A percentile compares a stretch with the other conserved stretches of the same genome.
Evolutionary conservation across 768 basidiomycete genomes (phyloP).

Genomic region (Boletus tylopilopsis): DNA sequence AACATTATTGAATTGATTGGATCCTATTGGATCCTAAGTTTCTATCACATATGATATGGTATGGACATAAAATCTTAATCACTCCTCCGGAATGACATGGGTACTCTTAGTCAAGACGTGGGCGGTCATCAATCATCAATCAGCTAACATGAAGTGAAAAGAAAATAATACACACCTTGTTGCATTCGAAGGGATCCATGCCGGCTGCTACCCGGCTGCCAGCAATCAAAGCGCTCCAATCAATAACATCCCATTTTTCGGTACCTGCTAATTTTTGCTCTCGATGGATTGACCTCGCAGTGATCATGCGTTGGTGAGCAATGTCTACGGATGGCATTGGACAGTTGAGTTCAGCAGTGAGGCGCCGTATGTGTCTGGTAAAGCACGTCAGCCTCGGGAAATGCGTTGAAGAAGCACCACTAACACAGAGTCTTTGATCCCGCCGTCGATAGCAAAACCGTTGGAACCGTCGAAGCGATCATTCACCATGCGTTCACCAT

Average conservation of each 20-base stretch:
- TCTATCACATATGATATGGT: too few species aligned
- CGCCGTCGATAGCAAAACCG: conserved; percentile 83
- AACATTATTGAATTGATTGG: too few species aligned
- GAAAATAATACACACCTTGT: conserved; percentile 24
- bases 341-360: conserved; percentile 60
- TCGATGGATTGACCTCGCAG: conserved; percentile 69
- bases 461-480: conserved; percentile 70
- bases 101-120: conserved; percentile 9
- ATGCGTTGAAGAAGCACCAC: conserved; percentile 18
- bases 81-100: conserved; percentile 23
- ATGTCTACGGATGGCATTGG: conserved; percentile 71
- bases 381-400: conserved; percentile 1
- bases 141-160: not conserved
- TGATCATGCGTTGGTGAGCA: conserved; percentile 76
- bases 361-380: conserved; percentile 60
- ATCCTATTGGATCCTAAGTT: too few species aligned
- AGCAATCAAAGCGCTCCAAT: conserved; percentile 82
- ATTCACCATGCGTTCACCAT: conserved; percentile 65
- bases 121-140: too few species aligned
- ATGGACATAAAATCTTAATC: too few species aligned
- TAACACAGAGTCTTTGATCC: conserved; percentile 77
- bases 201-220: conserved; percentile 77
- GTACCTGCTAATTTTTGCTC: conserved; percentile 42
- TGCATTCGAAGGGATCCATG: conserved; percentile 41
- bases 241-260: conserved; percentile 54